Evolutionary conservation across 805 yeast species (phyloP).

Genomic region (Sungouiozyma ichnusensis): DNA sequence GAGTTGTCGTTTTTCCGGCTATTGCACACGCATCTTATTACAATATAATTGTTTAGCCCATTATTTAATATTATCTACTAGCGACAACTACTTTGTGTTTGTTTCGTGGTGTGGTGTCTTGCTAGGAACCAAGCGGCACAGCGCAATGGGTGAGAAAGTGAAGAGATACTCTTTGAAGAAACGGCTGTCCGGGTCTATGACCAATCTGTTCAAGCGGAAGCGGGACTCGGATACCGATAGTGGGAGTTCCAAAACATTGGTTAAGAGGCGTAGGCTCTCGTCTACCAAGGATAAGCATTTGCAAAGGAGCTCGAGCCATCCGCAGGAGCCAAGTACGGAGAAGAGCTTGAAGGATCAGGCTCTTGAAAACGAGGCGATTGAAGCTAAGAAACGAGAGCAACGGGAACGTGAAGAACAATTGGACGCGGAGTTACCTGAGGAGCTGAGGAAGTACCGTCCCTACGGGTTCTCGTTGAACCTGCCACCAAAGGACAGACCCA

Average conservation of each 20-base stretch:
- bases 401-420: conserved; percentile 41
- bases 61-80: no score
- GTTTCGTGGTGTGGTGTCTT: no score
- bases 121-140: background rate
- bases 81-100: no score
- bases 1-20: no score
- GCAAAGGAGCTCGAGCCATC: conserved; percentile 2
- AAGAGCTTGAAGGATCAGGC: conserved; percentile 3
- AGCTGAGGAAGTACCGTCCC: conserved; percentile 70
- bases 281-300: conserved; percentile 3
- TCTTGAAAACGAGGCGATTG: conserved; percentile 4
- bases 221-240: conserved; percentile 17
- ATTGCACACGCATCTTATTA: no score
- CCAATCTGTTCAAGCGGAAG: conserved; percentile 25
- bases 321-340: background rate
- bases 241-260: conserved; percentile 7
- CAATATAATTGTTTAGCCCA: no score
- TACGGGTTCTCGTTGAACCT: conserved; percentile 63
- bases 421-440: conserved; percentile 57
- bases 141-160: background rate
- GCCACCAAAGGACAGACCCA: conserved; percentile 79
- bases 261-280: conserved; percentile 14
- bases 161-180: conserved; percentile 15
- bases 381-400: conserved; percentile 1
- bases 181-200: conserved; percentile 22